Conservation (phyloP, 306 rosid genomes). For the Corylus americana region DNA sequence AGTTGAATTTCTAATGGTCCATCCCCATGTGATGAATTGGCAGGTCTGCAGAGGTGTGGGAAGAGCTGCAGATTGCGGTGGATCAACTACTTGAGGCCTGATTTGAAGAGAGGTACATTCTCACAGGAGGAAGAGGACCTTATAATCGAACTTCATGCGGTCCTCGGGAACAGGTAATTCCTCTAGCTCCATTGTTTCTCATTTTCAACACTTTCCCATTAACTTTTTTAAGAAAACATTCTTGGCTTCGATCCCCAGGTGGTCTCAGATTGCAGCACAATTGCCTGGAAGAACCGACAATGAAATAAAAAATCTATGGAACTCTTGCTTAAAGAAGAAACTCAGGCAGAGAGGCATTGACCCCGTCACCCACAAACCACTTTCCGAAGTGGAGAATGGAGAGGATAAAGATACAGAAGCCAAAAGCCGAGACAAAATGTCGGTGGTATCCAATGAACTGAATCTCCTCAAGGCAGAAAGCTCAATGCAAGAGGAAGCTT, state of each 20-base stretch:
- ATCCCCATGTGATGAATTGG: constrained; percentile 20
- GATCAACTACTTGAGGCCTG: constrained; percentile 66
- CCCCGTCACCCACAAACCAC: constrained; percentile 77
- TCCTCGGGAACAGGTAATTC: constrained; percentile 57
- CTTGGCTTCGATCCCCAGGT: constrained; percentile 38
- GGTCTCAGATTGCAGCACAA: constrained; percentile 90
- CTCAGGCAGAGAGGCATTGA: constrained; percentile 82
- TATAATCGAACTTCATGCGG: constrained; percentile 57
- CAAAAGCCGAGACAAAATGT: constrained; percentile 31
- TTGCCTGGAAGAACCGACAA: constrained; percentile 90
- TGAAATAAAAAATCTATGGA: constrained; percentile 93
- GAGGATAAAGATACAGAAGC: constrained; percentile 30
- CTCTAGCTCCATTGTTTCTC: background rate
- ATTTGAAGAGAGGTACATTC: constrained; percentile 66
- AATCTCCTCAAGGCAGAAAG: constrained; percentile 44
- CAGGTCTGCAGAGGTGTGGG: constrained; percentile 68
- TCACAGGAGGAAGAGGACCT: constrained; percentile 55
- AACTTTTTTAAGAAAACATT: background rate
- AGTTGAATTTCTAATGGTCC: background rate
- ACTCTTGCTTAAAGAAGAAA: constrained; percentile 83
- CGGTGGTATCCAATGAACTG: constrained; percentile 40
- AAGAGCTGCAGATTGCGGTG: constrained; percentile 70
- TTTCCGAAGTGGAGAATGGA: constrained; percentile 46
- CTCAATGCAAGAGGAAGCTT: constrained; percentile 36
- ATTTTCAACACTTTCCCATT: background rate